These are phyloP conservation scores for Hypoxylon trugodes DNA, from an alignment of 495 filamentous ascomycete species.

Conservation along the genomic window DNA sequence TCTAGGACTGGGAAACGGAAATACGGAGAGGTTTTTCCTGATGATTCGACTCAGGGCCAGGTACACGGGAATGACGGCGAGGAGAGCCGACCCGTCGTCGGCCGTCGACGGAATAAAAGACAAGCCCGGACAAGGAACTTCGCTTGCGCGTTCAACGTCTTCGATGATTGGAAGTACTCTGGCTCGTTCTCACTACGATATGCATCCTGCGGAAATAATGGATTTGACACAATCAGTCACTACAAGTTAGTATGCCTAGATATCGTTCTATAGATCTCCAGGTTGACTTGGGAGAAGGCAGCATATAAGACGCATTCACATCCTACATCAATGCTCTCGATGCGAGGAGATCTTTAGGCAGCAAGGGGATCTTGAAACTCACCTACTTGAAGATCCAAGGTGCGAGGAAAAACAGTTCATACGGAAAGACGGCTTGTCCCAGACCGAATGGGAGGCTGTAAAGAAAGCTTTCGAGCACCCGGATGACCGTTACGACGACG, in stretches of 20 bases:
- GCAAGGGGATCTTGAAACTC: background rate
- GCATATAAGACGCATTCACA: constrained; percentile 10
- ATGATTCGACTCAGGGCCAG: background rate
- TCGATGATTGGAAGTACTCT: constrained; percentile 3
- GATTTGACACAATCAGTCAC: constrained; percentile 12
- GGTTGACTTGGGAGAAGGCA: constrained; percentile 8
- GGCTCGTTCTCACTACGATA: background rate
- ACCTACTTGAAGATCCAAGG: constrained; percentile 16
- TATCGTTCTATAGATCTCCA: background rate
- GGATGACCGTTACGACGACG: constrained; percentile 1
- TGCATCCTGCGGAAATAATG: constrained; percentile 9
- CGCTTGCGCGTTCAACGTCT: constrained; percentile 19
- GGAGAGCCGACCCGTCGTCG: constrained; percentile 8
- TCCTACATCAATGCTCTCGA: constrained; percentile 10
- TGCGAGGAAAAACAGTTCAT: background rate
- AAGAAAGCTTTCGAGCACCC: background rate
- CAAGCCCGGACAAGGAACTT: background rate
- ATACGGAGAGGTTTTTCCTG: background rate
- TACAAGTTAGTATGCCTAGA: constrained; percentile 13
- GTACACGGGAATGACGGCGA: background rate
- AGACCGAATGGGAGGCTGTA: constrained; percentile 3
- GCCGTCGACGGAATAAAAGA: background rate
- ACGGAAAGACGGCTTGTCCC: constrained; percentile 14
- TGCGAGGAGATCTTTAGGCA: background rate
- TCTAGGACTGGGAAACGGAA: background rate